Evolutionary conservation across 345 rosid species (phyloP).

Genomic region (Lagerstroemia speciosa): DNA sequence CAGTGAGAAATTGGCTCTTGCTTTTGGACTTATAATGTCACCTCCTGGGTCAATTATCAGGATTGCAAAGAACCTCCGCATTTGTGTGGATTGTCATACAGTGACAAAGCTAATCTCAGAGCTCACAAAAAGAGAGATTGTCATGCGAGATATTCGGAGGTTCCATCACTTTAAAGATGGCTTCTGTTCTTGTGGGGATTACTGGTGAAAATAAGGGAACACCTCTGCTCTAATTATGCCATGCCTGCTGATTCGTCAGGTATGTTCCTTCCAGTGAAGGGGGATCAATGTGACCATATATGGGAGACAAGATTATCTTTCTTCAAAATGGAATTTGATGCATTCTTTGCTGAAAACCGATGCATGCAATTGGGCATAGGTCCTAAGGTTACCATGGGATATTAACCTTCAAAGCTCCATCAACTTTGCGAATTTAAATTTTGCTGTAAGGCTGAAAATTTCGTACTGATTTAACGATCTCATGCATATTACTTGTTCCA

Average conservation of each 20-base stretch:
- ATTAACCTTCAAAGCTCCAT: too few relatives aligned
- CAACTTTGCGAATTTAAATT: too few relatives aligned
- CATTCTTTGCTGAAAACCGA: too few relatives aligned
- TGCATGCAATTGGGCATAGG: too few relatives aligned
- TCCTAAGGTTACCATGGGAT: too few relatives aligned
- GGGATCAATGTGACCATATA: too few relatives aligned
- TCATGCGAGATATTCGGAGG: conserved; percentile 11
- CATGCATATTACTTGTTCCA: too few relatives aligned
- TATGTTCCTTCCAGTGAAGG: not conserved
- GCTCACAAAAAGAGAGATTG: conserved; percentile 16
- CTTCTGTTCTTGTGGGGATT: too few relatives aligned
- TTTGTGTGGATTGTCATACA: conserved; percentile 17
- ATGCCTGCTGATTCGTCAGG: not conserved
- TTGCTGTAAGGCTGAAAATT: too few relatives aligned
- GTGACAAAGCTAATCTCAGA: conserved; percentile 15
- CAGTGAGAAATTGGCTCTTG: conserved; percentile 18
- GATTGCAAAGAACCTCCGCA: conserved; percentile 11
- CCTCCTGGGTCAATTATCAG: conserved; percentile 15
- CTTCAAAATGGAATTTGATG: too few relatives aligned
- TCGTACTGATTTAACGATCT: too few relatives aligned
- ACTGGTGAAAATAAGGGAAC: not conserved
- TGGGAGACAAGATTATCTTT: too few relatives aligned
- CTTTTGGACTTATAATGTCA: conserved; percentile 16
- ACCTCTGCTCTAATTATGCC: not conserved
- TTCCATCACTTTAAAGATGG: conserved; percentile 18